Percentiles rank a stretch among this genome's conserved stretches.
Evolutionary conservation across 371 early-diverging fungal species (phyloP).

Genomic region (Phascolomyces articulosus): DNA sequence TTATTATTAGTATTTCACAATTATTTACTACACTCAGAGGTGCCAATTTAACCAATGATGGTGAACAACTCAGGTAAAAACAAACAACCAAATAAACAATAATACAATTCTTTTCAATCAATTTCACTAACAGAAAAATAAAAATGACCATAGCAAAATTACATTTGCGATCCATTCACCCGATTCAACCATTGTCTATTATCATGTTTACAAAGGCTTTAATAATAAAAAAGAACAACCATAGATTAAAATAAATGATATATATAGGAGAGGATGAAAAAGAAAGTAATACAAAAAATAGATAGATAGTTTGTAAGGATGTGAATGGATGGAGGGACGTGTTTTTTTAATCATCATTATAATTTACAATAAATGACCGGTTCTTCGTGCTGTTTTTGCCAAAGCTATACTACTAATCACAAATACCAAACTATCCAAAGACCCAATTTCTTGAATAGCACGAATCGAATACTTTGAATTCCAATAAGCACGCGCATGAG

Average conservation of each 20-base stretch:
- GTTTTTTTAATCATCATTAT: background rate
- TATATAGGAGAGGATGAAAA: too few species aligned
- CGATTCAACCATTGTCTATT: slow-evolving; percentile 51
- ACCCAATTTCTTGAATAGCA: slow-evolving; percentile 35
- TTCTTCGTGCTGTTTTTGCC: slow-evolving; percentile 35
- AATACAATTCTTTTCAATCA: background rate
- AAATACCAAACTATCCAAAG: slow-evolving; percentile 26
- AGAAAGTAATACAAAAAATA: background rate
- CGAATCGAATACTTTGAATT: slow-evolving; percentile 29
- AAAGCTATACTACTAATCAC: slow-evolving; percentile 32
- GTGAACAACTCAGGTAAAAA: background rate
- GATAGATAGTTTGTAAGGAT: too few species aligned
- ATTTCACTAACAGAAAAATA: background rate
- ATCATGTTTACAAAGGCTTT: slow-evolving; percentile 41
- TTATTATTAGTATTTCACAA: background rate
- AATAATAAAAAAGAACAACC: slow-evolving; percentile 1
- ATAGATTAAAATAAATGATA: background rate
- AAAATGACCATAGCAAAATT: slow-evolving; percentile 11
- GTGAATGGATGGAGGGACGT: too few species aligned
- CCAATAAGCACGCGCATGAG: slow-evolving; percentile 27
- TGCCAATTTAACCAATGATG: slow-evolving; percentile 4
- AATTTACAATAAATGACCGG: slow-evolving; percentile 28
- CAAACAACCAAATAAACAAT: too few species aligned
- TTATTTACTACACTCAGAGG: background rate
- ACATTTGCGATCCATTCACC: slow-evolving; percentile 49